Conservation (phyloP, 2,329 filamentous ascomycete species). For the Neurospora crassa region DNA sequence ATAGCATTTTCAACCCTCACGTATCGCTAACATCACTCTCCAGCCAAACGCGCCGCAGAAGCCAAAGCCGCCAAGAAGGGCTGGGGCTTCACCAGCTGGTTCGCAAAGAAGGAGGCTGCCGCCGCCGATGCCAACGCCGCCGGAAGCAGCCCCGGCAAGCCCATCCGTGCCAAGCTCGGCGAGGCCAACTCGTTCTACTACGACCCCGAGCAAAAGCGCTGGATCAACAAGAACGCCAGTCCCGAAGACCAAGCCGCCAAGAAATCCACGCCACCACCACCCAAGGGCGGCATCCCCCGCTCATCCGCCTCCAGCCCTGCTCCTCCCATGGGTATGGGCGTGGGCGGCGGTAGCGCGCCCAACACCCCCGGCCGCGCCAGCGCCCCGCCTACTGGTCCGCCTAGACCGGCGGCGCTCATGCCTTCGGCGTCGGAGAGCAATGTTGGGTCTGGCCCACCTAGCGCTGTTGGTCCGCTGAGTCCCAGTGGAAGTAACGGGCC, state of each 20-base stretch:
- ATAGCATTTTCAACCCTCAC: not conserved
- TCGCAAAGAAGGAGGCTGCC: conserved; percentile 58
- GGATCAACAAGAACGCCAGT: conserved; percentile 91
- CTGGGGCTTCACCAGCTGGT: conserved; percentile 82
- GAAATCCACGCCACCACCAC: conserved; percentile 69
- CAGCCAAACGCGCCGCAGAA: conserved; percentile 53
- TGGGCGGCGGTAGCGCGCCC: conserved; percentile 2
- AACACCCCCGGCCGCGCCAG: conserved; percentile 18
- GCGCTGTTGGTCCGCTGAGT: not conserved
- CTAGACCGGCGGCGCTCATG: conserved; percentile 7
- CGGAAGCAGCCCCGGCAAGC: conserved; percentile 39
- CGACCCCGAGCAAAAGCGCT: conserved; percentile 91
- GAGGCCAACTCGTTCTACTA: conserved; percentile 91
- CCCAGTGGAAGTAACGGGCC: not conserved
- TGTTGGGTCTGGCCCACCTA: conserved; percentile 15
- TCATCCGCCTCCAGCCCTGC: conserved; percentile 45
- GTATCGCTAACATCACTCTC: conserved; percentile 5
- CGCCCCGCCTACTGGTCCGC: conserved; percentile 17
- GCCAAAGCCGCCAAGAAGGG: conserved; percentile 50
- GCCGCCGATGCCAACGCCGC: conserved; percentile 39
- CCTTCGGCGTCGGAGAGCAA: conserved; percentile 9
- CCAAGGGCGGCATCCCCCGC: conserved; percentile 41
- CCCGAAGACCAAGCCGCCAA: conserved; percentile 50
- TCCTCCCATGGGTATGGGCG: conserved; percentile 28
- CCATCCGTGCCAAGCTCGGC: conserved; percentile 88